Evolutionary conservation across 495 filamentous ascomycete species (phyloP).

Genomic region (Daldinia childiae): DNA sequence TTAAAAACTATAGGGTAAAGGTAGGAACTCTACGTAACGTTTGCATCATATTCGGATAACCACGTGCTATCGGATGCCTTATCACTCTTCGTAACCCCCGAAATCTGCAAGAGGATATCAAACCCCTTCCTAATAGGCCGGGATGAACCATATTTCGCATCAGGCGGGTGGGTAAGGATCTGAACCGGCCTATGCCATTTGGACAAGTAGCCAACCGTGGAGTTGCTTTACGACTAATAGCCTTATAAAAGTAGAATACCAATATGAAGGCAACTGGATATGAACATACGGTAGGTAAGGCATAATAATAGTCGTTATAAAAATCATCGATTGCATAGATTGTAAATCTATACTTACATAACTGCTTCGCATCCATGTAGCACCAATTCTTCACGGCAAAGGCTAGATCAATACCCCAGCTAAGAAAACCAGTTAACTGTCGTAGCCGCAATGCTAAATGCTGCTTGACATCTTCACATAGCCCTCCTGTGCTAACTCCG

Average conservation of each 20-base stretch:
- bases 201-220: not conserved
- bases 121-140: constrained; percentile 17
- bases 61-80: constrained; percentile 4
- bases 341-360: constrained; percentile 6
- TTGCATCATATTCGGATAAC: constrained; percentile 26
- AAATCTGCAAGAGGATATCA: constrained; percentile 28
- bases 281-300: not conserved
- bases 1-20: not conserved
- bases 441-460: constrained; percentile 18
- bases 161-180: not conserved
- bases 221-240: not conserved
- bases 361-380: not conserved
- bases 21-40: not conserved
- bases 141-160: not conserved
- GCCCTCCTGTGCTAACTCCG: constrained; percentile 33
- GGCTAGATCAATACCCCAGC: not conserved
- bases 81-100: constrained; percentile 1
- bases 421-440: constrained; percentile 10
- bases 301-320: not conserved
- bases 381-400: constrained; percentile 1
- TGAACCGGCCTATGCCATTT: not conserved
- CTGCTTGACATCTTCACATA: constrained; percentile 25
- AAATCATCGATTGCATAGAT: constrained; percentile 4
- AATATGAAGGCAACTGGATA: not conserved
- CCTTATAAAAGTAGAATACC: not conserved